Conservation (phyloP, 305 asterid species). For the Rubia occidens region DNA sequence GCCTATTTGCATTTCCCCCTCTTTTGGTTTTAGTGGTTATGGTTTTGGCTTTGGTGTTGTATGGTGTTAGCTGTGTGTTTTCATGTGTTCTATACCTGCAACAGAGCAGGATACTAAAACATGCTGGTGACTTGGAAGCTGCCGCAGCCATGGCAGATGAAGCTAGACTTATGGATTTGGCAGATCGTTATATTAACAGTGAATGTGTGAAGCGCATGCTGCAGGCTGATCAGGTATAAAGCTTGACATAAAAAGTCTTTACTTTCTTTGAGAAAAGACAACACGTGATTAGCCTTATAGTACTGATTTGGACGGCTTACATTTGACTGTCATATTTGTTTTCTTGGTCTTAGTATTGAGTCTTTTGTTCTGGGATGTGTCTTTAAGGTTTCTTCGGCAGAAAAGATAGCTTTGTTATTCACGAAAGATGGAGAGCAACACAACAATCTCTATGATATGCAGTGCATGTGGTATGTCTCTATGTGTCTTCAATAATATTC, state of each 20-base stretch:
- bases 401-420: slow-evolving; percentile 84
- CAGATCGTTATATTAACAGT: slow-evolving; percentile 94
- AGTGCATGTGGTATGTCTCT: slow-evolving; percentile 93
- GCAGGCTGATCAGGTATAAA: slow-evolving; percentile 92
- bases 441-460: slow-evolving; percentile 95
- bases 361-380: slow-evolving; percentile 17
- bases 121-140: slow-evolving; percentile 82
- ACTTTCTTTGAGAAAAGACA: neutral
- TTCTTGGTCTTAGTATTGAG: slow-evolving; percentile 12
- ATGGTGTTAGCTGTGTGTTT: neutral
- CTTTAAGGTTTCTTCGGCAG: slow-evolving; percentile 78
- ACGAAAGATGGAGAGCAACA: slow-evolving; percentile 99
- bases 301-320: neutral
- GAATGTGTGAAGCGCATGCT: slow-evolving; percentile 95
- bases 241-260: neutral
- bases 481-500: neutral
- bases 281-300: neutral
- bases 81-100: slow-evolving; percentile 15
- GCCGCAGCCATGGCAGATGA: slow-evolving; percentile 98
- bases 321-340: neutral
- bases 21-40: neutral
- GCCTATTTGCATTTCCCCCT: neutral
- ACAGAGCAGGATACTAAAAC: slow-evolving; percentile 96
- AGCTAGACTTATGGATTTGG: slow-evolving; percentile 99
- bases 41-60: neutral